Conservation (phyloP, 768 basidiomycete genomes). For the Asterophora lycoperdoides region DNA sequence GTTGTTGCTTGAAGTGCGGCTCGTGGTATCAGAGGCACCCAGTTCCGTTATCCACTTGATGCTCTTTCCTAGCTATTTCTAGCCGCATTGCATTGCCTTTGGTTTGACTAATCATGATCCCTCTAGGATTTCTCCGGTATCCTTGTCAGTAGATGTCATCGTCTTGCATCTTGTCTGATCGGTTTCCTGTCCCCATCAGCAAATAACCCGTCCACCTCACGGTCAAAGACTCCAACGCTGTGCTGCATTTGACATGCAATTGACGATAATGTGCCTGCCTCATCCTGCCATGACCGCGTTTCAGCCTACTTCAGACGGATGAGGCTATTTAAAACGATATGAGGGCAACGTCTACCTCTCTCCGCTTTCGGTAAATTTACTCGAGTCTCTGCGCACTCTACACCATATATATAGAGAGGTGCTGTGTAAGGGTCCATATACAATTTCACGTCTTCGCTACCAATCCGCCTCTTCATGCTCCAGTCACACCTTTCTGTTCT, state of each 20-base stretch:
- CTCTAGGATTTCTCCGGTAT: neutral
- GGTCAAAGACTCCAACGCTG: slow-evolving; percentile 9
- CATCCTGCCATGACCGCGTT: slow-evolving; percentile 25
- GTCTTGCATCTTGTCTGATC: slow-evolving; percentile 4
- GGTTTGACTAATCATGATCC: slow-evolving; percentile 11
- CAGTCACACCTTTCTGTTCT: slow-evolving; percentile 63
- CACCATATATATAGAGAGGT: slow-evolving; percentile 10
- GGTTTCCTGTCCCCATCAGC: slow-evolving; percentile 11
- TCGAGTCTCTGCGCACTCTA: slow-evolving; percentile 14
- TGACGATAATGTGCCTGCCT: slow-evolving; percentile 13
- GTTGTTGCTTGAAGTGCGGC: no score
- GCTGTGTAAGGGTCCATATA: neutral
- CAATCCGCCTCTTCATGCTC: slow-evolving; percentile 26
- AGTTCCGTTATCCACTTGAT: slow-evolving; percentile 3
- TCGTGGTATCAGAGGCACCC: neutral
- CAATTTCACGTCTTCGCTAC: neutral
- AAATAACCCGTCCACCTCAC: slow-evolving; percentile 9
- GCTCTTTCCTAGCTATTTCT: neutral
- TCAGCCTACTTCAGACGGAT: slow-evolving; percentile 26
- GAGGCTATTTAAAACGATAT: slow-evolving; percentile 33
- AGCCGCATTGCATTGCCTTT: slow-evolving; percentile 13
- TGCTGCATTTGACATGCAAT: slow-evolving; percentile 6
- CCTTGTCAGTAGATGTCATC: slow-evolving; percentile 1
- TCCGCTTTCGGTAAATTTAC: slow-evolving; percentile 16
- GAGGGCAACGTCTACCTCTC: no score